These are phyloP conservation scores for Paramyrothecium roridum DNA, from an alignment of 2,329 filamentous ascomycete genomes.

Conservation along the genomic window DNA sequence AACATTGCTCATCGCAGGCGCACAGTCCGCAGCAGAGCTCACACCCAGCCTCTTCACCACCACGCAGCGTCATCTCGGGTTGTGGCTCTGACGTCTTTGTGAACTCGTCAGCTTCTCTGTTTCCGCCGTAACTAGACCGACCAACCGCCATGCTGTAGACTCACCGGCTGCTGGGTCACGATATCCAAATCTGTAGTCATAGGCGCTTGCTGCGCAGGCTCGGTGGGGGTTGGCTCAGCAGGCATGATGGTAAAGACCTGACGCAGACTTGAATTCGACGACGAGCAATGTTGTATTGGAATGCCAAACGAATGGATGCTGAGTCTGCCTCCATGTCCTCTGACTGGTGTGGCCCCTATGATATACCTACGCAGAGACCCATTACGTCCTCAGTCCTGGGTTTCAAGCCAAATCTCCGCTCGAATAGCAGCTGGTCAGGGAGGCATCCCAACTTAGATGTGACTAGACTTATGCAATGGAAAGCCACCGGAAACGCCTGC, in stretches of 20 bases:
- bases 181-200: constrained; percentile 36
- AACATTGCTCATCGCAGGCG: constrained; percentile 40
- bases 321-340: too few relatives aligned
- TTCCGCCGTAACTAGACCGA: not conserved
- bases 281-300: not conserved
- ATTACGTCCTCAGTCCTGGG: too few relatives aligned
- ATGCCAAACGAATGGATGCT: not conserved
- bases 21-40: constrained; percentile 44
- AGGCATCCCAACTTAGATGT: too few relatives aligned
- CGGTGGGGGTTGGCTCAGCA: constrained; percentile 24
- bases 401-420: too few relatives aligned
- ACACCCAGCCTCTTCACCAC: constrained; percentile 43
- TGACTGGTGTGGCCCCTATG: too few relatives aligned
- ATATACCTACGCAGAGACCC: too few relatives aligned
- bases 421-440: too few relatives aligned
- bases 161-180: constrained; percentile 39
- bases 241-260: constrained; percentile 30
- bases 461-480: too few relatives aligned
- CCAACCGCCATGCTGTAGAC: constrained; percentile 9
- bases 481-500: too few relatives aligned
- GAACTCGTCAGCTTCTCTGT: not conserved
- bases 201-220: constrained; percentile 39
- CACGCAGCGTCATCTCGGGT: constrained; percentile 38
- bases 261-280: too few relatives aligned
- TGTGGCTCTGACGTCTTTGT: constrained; percentile 34